Evolutionary conservation across 345 rosid species (phyloP), one percentile per base, ranked within the genome.

Genomic region (Durio zibethinus): DNA sequence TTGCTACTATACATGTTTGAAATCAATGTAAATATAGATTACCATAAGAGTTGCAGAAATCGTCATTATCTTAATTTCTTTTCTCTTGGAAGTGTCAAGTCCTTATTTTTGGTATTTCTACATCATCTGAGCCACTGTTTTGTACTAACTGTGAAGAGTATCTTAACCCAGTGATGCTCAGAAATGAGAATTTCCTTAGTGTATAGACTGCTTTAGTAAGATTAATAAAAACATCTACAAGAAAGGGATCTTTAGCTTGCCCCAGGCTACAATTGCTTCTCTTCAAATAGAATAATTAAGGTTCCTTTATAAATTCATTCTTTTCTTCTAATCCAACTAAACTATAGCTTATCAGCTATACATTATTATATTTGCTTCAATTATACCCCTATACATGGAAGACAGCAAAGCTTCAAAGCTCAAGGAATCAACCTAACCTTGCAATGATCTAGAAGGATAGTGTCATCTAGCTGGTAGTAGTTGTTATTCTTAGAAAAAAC

Each of bases 361-460:
- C 27, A 2, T 18, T 31, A n/a, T 18, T 31, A n/a, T 18, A 69
- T 27, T 38, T 47, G 69, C 48, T 43, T 43, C 33, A 21, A 15
- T 23, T 47, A 63, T 62, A 64, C 33, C 52, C 68, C 33, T 27
- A 56, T 66, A n/a, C 29, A 66, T 31, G 18, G 61, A 18, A n/a
- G 57, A 47, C 63, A 27, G 68, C 14, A 52, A 60, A 76, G 76
- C 82, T 43, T 54, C 45, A 43, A 43, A 62, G 62, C 42, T 60
- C 20, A 63, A 52, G 52, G 53, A 53, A 73, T 78, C 71, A 50
- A 56, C 59, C 63, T 59, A n/a, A 40, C 38, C 36, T 43, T 63
- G 68, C 20, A 35, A 47, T 69, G 62, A 76, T 76, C 36, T 60
- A 35, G 61, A 54, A 59, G 25, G 75, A 15, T 38, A 27, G 8